Conservation (phyloP, 176 grass and related monocot species). For the Musa itinerans region DNA sequence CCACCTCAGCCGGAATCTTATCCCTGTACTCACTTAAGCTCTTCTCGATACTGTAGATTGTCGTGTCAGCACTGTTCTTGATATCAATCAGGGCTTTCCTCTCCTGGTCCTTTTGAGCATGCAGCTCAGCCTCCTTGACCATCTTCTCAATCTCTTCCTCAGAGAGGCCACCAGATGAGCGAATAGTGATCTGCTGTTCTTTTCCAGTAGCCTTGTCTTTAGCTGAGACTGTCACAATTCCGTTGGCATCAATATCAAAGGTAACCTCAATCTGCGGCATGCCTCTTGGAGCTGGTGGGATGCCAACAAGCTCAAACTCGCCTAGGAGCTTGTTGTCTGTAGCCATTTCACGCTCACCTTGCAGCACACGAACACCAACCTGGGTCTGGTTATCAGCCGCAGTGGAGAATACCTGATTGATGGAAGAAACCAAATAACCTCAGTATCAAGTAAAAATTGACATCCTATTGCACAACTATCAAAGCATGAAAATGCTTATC, state of each 20-base stretch:
- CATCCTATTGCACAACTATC: too few relatives aligned
- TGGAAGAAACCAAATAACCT: neutral
- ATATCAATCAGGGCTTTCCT: slow-evolving; percentile 54
- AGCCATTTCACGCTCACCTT: slow-evolving; percentile 73
- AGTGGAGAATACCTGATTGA: slow-evolving; percentile 48
- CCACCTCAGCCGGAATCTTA: slow-evolving; percentile 52
- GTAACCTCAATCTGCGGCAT: slow-evolving; percentile 68
- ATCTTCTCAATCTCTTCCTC: slow-evolving; percentile 64
- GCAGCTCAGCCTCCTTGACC: slow-evolving; percentile 63
- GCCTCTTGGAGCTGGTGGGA: slow-evolving; percentile 54
- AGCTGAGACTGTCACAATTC: slow-evolving; percentile 51
- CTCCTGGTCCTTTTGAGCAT: slow-evolving; percentile 64
- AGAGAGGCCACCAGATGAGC: slow-evolving; percentile 56
- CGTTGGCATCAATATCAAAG: slow-evolving; percentile 66
- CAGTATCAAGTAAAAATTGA: too few relatives aligned
- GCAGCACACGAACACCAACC: slow-evolving; percentile 57
- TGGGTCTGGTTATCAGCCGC: slow-evolving; percentile 69
- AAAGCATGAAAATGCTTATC: too few relatives aligned
- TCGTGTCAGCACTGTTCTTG: slow-evolving; percentile 49
- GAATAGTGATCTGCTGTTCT: slow-evolving; percentile 62
- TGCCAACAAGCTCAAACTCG: slow-evolving; percentile 60
- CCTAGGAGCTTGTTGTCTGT: slow-evolving; percentile 56
- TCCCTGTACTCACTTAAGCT: slow-evolving; percentile 52
- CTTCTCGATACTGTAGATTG: slow-evolving; percentile 63
- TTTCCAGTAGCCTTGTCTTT: slow-evolving; percentile 62